phyloP scores from a whole-genome alignment of 2,329 filamentous ascomycete species.

The Fusarium pilosicola region DNA sequence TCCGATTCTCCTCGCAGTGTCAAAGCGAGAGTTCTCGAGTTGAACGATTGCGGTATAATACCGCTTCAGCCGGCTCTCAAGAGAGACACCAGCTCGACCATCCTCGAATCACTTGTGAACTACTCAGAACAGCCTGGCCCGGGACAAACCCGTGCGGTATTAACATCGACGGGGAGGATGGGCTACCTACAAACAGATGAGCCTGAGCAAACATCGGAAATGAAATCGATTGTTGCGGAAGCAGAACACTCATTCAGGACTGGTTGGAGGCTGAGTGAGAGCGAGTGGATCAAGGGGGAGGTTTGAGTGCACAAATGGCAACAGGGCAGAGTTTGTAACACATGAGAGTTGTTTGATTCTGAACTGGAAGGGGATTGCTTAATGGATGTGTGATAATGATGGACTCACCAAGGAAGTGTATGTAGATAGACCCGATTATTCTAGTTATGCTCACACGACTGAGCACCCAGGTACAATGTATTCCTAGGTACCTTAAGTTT shows the following conservation, averaged over 20 bases:
- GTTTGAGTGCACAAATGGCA: background rate
- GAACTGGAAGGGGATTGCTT: background rate
- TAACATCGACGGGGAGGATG: background rate
- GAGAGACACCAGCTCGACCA: background rate
- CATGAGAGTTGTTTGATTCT: background rate
- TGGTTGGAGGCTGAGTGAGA: conserved; percentile 29
- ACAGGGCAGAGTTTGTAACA: background rate
- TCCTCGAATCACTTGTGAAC: background rate
- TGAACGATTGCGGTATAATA: background rate
- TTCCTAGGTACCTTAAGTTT: no score
- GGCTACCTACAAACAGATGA: background rate
- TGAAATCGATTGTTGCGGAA: background rate
- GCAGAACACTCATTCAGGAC: conserved; percentile 13
- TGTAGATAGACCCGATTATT: background rate
- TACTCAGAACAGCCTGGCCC: background rate
- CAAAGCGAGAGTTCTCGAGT: background rate
- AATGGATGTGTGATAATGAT: background rate
- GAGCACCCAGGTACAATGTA: background rate
- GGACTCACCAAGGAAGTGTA: background rate
- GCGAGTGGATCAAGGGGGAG: conserved; percentile 24
- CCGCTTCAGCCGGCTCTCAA: background rate
- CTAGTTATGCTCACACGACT: background rate
- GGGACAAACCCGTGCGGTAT: background rate
- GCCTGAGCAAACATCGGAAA: background rate
- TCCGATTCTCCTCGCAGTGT: conserved; percentile 7